phyloP scores from a whole-genome alignment of 768 basidiomycete genomes.

The Lactifluus rugatus region DNA sequence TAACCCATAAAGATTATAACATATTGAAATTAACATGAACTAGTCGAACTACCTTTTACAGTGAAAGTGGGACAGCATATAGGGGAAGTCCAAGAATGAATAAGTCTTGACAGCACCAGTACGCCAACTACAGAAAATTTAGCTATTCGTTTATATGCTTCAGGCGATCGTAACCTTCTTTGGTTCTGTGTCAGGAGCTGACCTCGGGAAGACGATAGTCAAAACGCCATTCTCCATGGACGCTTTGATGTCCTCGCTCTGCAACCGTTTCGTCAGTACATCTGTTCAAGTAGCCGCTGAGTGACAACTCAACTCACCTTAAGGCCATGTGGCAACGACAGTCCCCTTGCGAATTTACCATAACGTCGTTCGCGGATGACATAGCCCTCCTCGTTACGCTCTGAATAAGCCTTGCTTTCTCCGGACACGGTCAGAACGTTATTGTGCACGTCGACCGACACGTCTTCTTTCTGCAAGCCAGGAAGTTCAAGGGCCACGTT shows the following conservation, averaged over 20 bases:
- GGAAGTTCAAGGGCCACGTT: constrained; percentile 50
- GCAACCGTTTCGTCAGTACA: background rate
- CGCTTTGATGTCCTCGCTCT: constrained; percentile 31
- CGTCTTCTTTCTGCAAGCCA: constrained; percentile 40
- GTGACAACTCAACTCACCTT: constrained; percentile 18
- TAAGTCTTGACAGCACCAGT: too few species aligned
- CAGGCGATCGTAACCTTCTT: constrained; percentile 33
- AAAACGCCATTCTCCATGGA: constrained; percentile 40
- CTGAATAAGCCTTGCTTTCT: constrained; percentile 29
- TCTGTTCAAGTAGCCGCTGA: background rate
- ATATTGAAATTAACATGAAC: too few species aligned
- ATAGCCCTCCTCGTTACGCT: constrained; percentile 30
- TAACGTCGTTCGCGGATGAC: constrained; percentile 26
- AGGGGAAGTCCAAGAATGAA: too few species aligned
- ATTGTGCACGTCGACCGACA: constrained; percentile 42
- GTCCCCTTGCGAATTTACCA: constrained; percentile 23
- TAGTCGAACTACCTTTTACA: too few species aligned
- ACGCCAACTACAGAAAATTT: too few species aligned
- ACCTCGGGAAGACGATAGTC: constrained; percentile 39
- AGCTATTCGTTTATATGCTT: background rate
- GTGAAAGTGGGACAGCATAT: too few species aligned
- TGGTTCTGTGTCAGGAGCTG: constrained; percentile 32
- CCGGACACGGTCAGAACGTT: constrained; percentile 42
- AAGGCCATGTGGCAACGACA: constrained; percentile 24
- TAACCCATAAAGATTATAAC: too few species aligned